These are phyloP conservation scores for Cryphonectria nitschkei DNA, from an alignment of 2,329 filamentous ascomycete species.

Conservation along the genomic window DNA sequence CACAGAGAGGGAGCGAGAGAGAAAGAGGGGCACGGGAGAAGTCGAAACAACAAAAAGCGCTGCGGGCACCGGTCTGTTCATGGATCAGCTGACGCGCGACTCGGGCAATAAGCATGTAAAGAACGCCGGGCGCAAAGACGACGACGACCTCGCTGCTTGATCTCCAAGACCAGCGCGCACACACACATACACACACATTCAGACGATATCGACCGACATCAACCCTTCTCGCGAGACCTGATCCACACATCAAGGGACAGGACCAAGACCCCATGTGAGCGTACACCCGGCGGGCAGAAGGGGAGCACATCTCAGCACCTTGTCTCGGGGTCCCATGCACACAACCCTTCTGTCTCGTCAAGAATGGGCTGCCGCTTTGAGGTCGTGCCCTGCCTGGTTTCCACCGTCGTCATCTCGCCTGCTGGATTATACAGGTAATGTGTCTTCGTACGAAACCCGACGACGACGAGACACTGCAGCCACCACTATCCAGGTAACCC, in stretches of 20 bases:
- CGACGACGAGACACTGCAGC: constrained; percentile 1
- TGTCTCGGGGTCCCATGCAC: constrained; percentile 20
- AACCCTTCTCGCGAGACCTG: neutral
- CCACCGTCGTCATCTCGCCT: constrained; percentile 18
- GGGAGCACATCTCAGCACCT: neutral
- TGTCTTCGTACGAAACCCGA: neutral
- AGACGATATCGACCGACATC: neutral
- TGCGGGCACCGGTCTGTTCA: neutral
- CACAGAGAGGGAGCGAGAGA: too few species aligned
- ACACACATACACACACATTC: neutral
- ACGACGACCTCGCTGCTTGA: neutral
- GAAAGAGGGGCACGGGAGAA: neutral
- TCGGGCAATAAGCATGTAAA: neutral
- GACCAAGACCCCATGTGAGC: neutral
- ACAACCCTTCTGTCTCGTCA: neutral
- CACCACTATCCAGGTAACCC: neutral
- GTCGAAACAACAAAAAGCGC: neutral
- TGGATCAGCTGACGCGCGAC: constrained; percentile 11
- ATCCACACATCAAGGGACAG: neutral
- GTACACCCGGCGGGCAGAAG: neutral
- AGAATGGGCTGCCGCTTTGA: constrained; percentile 8
- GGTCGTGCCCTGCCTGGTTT: constrained; percentile 16
- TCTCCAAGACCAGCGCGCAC: neutral
- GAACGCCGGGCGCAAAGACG: neutral
- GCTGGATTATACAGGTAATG: neutral